phyloP scores from a whole-genome alignment of 2,329 filamentous ascomycete species.

The Neurospora sp. region DNA sequence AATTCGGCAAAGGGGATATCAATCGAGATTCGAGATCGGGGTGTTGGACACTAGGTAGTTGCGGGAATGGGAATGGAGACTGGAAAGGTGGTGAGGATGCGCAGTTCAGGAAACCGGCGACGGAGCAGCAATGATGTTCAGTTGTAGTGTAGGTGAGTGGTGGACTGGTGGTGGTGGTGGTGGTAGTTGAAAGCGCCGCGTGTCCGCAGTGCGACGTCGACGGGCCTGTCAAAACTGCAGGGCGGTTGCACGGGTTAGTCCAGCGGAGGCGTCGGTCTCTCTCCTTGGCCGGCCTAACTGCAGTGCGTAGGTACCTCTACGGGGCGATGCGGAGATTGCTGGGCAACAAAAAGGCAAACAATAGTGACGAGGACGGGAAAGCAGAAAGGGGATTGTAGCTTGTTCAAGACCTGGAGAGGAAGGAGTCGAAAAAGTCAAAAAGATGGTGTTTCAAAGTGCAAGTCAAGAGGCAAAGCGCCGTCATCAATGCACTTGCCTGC shows the following conservation, averaged over 20 bases:
- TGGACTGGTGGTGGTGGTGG: neutral
- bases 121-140: neutral
- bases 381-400: neutral
- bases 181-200: neutral
- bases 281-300: neutral
- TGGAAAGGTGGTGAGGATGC: neutral
- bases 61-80: neutral
- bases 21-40: neutral
- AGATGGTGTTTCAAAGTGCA: neutral
- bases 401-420: neutral
- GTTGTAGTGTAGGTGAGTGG: neutral
- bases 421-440: neutral
- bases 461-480: neutral
- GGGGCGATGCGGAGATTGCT: neutral
- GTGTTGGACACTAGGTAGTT: neutral
- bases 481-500: neutral
- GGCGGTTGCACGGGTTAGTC: neutral
- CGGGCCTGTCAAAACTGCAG: neutral
- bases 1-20: constrained; percentile 1
- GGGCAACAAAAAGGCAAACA: neutral
- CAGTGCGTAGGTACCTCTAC: neutral
- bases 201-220: neutral
- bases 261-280: neutral
- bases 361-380: neutral
- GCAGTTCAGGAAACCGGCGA: neutral